Conservation (phyloP, 140 eudicot genomes). For the Anethum foeniculum region DNA sequence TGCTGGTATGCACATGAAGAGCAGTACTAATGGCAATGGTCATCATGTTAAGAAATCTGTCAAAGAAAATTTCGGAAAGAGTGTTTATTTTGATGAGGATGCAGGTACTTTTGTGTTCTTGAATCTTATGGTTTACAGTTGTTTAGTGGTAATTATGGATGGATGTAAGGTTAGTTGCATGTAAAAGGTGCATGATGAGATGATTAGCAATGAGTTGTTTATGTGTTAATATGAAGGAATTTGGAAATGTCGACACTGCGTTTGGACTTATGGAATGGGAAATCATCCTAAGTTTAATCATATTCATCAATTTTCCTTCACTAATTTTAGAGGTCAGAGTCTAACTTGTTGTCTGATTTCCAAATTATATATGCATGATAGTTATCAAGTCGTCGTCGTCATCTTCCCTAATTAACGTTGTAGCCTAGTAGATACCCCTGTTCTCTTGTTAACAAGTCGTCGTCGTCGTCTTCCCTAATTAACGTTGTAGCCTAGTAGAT, state of each 20-base stretch:
- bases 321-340: conserved; percentile 16
- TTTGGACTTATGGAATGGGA: conserved; percentile 24
- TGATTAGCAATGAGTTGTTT: background rate
- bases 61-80: background rate
- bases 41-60: background rate
- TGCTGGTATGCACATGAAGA: background rate
- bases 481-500: background rate
- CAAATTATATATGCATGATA: background rate
- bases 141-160: background rate
- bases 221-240: conserved; percentile 14
- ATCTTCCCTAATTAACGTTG: background rate
- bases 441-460: background rate
- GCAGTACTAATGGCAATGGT: background rate
- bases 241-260: conserved; percentile 30
- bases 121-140: background rate
- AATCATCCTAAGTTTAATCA: conserved; percentile 15
- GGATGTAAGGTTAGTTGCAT: background rate
- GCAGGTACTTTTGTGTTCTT: background rate
- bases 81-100: background rate
- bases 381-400: background rate
- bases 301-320: conserved; percentile 10
- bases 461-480: background rate
- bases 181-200: background rate
- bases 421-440: background rate
- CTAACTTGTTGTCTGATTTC: background rate